Percentiles rank a stretch among this genome's conserved stretches.
These are phyloP conservation scores for Kalmusia sp. DNA, from an alignment of 2,329 filamentous ascomycete genomes.

Conservation along the genomic window DNA sequence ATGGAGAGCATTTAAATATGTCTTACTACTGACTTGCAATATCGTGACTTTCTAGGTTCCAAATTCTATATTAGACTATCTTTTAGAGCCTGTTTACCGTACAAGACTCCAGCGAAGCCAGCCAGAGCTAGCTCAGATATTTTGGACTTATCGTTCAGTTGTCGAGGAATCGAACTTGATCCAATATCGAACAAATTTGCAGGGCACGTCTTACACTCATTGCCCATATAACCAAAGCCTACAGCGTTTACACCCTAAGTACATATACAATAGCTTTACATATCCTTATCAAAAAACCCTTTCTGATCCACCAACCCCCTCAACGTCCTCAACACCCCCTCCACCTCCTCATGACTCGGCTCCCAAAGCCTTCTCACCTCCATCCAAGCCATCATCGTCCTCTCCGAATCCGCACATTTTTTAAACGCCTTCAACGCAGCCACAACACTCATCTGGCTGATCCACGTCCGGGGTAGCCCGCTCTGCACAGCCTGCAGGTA, in stretches of 20 bases:
- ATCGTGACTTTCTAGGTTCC: no score
- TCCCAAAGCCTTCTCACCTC: constrained; percentile 51
- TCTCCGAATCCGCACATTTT: constrained; percentile 61
- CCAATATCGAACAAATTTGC: no score
- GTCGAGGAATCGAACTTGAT: no score
- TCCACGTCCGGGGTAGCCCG: constrained; percentile 34
- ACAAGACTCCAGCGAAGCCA: no score
- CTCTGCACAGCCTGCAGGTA: constrained; percentile 30
- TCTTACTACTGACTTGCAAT: no score
- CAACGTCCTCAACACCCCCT: constrained; percentile 33
- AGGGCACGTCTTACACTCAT: no score
- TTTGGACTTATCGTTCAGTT: no score
- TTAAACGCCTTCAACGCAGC: constrained; percentile 63
- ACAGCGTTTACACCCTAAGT: not conserved
- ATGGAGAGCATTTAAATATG: no score
- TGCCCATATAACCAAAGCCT: not conserved
- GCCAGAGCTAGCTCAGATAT: no score
- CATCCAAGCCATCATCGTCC: constrained; percentile 63
- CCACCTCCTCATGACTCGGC: constrained; percentile 42
- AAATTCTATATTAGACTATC: no score
- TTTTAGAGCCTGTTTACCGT: no score
- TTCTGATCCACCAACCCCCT: constrained; percentile 27
- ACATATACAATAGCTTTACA: constrained; percentile 1
- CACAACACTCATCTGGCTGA: constrained; percentile 31
- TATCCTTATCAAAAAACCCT: constrained; percentile 20